phyloP scores from a whole-genome alignment of 2,329 filamentous ascomycete species.

The Berkeleyomyces basicola region DNA sequence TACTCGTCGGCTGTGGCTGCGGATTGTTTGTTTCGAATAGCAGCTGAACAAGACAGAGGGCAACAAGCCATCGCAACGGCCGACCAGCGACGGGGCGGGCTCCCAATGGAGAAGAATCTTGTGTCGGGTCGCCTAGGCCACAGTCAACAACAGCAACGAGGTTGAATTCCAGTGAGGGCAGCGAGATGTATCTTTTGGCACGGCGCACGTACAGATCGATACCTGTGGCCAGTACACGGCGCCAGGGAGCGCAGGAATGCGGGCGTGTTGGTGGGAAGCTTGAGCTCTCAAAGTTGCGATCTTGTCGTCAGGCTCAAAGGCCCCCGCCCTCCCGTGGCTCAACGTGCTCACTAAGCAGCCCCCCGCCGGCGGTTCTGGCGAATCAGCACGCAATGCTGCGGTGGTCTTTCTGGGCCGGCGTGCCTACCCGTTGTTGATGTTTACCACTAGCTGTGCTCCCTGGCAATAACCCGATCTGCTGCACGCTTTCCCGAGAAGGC shows the following conservation, averaged over 20 bases:
- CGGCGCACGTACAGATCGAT: neutral
- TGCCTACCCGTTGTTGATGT: too few relatives aligned
- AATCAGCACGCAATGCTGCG: neutral
- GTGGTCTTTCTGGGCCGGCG: too few relatives aligned
- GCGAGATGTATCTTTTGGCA: neutral
- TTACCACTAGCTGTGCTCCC: too few relatives aligned
- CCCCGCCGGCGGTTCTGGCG: neutral
- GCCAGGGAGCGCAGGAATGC: constrained; percentile 2
- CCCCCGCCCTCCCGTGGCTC: neutral
- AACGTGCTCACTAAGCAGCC: neutral
- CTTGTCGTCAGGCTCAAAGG: neutral
- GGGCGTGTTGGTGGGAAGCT: neutral
- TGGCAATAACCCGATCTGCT: too few relatives aligned
- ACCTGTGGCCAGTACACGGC: neutral
- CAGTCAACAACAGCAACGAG: constrained; percentile 1
- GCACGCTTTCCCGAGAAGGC: too few relatives aligned
- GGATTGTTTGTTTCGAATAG: neutral
- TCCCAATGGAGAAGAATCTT: constrained; percentile 1
- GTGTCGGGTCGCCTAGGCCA: constrained; percentile 1
- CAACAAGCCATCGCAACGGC: neutral
- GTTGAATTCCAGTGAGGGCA: neutral
- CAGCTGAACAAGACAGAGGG: neutral
- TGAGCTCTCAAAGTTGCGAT: constrained; percentile 1
- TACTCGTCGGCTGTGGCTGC: neutral
- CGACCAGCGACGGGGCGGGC: neutral